Base-by-base conservation (phyloP, 2,329 filamentous ascomycete genomes). In the Microdochium bolleyi region DNA sequence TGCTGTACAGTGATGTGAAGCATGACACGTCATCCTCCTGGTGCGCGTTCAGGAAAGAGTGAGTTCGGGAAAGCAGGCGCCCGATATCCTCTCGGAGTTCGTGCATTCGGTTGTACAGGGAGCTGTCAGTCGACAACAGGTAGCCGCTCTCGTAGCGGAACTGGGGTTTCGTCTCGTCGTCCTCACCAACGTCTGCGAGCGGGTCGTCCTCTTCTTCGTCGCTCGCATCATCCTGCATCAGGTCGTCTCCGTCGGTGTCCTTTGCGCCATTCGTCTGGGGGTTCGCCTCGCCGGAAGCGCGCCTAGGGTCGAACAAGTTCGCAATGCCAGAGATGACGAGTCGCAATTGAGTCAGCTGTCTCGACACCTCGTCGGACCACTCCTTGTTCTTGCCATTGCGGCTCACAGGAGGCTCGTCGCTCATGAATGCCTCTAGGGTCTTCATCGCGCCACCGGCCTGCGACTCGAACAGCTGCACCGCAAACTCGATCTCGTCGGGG, bases 21-120 rank as follows among this genome's bases (percentile, higher is more conserved):
- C 91, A 96, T 16, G 88, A 84, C 1, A 99, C 94, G 65, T 99
- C 94, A 64, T 99, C 94, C 66, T 97, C 89, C 65, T 96, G 92
- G 55, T 92, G 85, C 56, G 83, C 73, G 19, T 83, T 85, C 54
- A 99, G 73, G 72, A 96, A 99, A 1, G 77, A 72, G 68, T 99
- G 95, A 1, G 95, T 90, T 52, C 82, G 80, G 57, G 94, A 92
- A 24, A 99, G 74, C 1, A 92, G 79, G 61, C 84, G 79, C 5
- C 95, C 94, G 32, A 95, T 82, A 50, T 86, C 79, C 56, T 92
- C 87, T 34, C 94, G 87, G 49, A 96, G 77, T 34, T 82, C 77
- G 62, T 99, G 94, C 16, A 99, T 85, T 34, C 82, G 80, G 44
- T 78, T 74, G 69, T 96, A 97, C 2, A 85, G 74, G 1, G 78